Conservation (phyloP, 371 early-diverging fungal genomes). For the Rhizopus microsporus region DNA sequence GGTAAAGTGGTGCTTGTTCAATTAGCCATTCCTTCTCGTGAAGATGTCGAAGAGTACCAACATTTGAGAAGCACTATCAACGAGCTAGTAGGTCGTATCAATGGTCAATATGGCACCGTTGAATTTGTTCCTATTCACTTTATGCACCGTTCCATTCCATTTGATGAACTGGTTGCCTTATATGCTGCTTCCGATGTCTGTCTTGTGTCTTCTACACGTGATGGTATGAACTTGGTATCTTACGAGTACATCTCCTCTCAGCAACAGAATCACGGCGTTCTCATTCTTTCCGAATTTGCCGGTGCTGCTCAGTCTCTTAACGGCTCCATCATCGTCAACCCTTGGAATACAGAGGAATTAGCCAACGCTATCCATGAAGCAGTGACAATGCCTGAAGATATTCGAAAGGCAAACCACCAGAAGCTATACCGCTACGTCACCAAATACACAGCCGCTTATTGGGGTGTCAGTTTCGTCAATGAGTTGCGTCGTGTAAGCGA, state of each 20-base stretch:
- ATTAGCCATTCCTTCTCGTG: slow-evolving; percentile 97
- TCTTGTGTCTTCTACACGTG: slow-evolving; percentile 96
- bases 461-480: slow-evolving; percentile 95
- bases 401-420: slow-evolving; percentile 82
- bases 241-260: slow-evolving; percentile 99
- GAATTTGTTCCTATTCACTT: slow-evolving; percentile 98
- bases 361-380: slow-evolving; percentile 91
- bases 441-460: slow-evolving; percentile 98
- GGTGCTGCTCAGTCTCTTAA: slow-evolving; percentile 98
- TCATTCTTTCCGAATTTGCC: slow-evolving; percentile 98
- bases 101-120: slow-evolving; percentile 90
- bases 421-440: slow-evolving; percentile 93
- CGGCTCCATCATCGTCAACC: slow-evolving; percentile 96
- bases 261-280: slow-evolving; percentile 90
- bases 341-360: slow-evolving; percentile 98
- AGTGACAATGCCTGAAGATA: slow-evolving; percentile 87
- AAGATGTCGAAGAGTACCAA: slow-evolving; percentile 97
- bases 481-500: slow-evolving; percentile 79
- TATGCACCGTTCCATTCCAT: slow-evolving; percentile 94
- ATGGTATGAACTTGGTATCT: slow-evolving; percentile 99
- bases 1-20: slow-evolving; percentile 97
- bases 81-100: slow-evolving; percentile 95
- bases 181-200: slow-evolving; percentile 97
- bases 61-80: slow-evolving; percentile 89
- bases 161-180: slow-evolving; percentile 95